A percentile compares a stretch with the other conserved stretches of the same genome.
Evolutionary conservation across 345 rosid species (phyloP).

Genomic region (Euclidium syriacum): DNA sequence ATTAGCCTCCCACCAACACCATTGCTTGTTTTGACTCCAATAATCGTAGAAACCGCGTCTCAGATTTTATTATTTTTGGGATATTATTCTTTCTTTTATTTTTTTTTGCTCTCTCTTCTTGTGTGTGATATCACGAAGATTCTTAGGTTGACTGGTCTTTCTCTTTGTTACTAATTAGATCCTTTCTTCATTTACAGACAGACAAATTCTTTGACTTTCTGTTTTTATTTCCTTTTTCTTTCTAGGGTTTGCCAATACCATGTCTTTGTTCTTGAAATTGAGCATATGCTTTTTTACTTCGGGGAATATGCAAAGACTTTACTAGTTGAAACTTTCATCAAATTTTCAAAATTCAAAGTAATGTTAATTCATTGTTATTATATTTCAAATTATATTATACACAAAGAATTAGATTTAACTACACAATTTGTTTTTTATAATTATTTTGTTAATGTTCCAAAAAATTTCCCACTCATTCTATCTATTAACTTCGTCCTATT

Average conservation of each 20-base stretch:
- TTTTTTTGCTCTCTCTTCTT: not conserved
- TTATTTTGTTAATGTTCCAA: too few species aligned
- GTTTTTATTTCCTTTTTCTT: slow-evolving; percentile 2
- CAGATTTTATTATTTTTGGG: not conserved
- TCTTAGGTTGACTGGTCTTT: slow-evolving; percentile 35
- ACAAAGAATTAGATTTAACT: too few species aligned
- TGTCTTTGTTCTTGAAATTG: slow-evolving; percentile 14
- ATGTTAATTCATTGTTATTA: not conserved
- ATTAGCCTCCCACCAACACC: slow-evolving; percentile 28
- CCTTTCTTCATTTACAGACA: slow-evolving; percentile 32
- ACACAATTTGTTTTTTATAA: too few species aligned
- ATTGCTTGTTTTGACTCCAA: slow-evolving; percentile 36
- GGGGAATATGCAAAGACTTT: not conserved
- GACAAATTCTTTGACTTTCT: slow-evolving; percentile 35
- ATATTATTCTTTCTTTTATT: not conserved
- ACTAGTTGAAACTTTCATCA: not conserved
- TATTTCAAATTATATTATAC: not conserved
- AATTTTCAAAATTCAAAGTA: not conserved
- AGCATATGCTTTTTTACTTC: slow-evolving; percentile 9
- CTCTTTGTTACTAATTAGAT: slow-evolving; percentile 27
- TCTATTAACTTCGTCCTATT: too few species aligned
- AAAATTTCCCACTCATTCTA: too few species aligned
- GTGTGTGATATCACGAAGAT: slow-evolving; percentile 30
- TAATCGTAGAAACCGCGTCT: slow-evolving; percentile 35
- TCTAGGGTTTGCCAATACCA: not conserved